A percentile compares a stretch with the other conserved stretches of the same genome.
These are phyloP conservation scores for Salvia splendens DNA, from an alignment of 257 asterid species.

Conservation along the genomic window DNA sequence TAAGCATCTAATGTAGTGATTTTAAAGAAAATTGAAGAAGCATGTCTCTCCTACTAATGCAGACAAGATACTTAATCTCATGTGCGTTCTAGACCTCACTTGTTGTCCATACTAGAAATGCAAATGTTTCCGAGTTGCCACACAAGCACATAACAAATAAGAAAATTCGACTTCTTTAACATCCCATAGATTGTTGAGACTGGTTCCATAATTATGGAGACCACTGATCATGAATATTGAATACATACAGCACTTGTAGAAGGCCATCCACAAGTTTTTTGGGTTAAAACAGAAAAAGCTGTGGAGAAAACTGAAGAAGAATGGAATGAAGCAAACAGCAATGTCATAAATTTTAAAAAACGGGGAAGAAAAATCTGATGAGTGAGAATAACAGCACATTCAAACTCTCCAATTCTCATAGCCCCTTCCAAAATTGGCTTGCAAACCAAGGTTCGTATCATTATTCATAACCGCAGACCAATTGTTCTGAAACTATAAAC, in stretches of 20 bases:
- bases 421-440: background rate
- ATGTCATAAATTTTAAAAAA: background rate
- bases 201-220: background rate
- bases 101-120: background rate
- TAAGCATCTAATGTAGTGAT: background rate
- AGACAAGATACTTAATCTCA: background rate
- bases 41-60: background rate
- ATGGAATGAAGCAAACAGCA: background rate
- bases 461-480: background rate
- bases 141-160: background rate
- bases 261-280: background rate
- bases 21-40: background rate
- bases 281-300: background rate
- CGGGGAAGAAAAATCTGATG: background rate
- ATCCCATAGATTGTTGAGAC: background rate
- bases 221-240: background rate
- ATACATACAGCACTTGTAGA: background rate
- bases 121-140: background rate
- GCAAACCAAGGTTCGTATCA: background rate
- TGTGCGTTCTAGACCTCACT: background rate
- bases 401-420: background rate
- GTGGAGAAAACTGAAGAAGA: background rate
- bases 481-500: background rate
- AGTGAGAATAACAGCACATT: background rate
- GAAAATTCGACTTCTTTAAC: background rate